phyloP scores from a whole-genome alignment of 768 basidiomycete genomes.

The Phylloporus arenicola region DNA sequence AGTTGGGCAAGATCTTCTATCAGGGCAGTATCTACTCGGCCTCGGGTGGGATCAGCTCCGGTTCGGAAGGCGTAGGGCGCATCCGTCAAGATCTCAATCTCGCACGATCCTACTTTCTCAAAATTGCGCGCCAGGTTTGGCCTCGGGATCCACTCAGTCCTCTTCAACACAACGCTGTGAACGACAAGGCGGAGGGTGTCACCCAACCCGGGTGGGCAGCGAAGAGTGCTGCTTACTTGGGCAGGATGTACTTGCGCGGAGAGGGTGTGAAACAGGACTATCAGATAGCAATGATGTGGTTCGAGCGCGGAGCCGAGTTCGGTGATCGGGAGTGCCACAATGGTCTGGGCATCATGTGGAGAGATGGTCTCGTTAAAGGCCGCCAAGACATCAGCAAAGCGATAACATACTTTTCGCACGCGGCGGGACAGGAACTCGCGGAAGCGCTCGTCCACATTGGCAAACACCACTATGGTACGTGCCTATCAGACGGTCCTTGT shows the following conservation, averaged over 20 bases:
- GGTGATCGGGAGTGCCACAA: conserved; percentile 88
- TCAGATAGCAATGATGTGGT: conserved; percentile 84
- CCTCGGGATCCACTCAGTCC: conserved; percentile 66
- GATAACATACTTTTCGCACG: conserved; percentile 60
- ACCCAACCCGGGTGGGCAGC: conserved; percentile 60
- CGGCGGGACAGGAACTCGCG: conserved; percentile 82
- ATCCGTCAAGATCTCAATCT: conserved; percentile 72
- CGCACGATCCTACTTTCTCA: conserved; percentile 79
- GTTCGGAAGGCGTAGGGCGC: conserved; percentile 90
- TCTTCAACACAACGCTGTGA: conserved; percentile 38
- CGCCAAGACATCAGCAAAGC: conserved; percentile 66
- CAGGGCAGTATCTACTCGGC: conserved; percentile 87
- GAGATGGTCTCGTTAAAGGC: conserved; percentile 77
- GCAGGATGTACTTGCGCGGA: conserved; percentile 90
- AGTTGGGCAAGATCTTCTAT: conserved; percentile 93
- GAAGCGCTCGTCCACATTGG: conserved; percentile 92
- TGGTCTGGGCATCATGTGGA: conserved; percentile 84
- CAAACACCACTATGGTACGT: conserved; percentile 65
- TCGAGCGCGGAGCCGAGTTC: conserved; percentile 75
- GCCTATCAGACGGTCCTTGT: background rate
- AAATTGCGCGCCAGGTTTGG: conserved; percentile 84
- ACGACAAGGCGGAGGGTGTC: conserved; percentile 46
- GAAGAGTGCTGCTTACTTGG: conserved; percentile 81
- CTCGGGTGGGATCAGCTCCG: conserved; percentile 75
- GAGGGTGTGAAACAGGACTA: conserved; percentile 83